Evolutionary conservation across 352 stramenopile species (phyloP).

Genomic region (Globisporangium lucens): DNA sequence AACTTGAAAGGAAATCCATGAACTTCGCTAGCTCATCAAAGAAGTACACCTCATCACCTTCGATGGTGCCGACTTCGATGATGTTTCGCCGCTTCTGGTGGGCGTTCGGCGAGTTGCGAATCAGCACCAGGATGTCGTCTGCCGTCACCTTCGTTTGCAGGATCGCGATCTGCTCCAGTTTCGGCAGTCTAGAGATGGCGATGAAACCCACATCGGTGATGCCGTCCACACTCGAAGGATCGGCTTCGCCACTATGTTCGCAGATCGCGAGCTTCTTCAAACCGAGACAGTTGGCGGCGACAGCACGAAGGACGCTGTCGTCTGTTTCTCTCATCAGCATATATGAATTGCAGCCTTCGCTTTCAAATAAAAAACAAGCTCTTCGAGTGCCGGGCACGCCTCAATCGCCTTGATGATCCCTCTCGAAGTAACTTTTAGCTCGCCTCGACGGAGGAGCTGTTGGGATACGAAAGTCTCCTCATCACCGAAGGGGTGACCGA

Average conservation of each 20-base stretch:
- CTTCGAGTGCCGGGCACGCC: neutral
- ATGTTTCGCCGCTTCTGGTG: neutral
- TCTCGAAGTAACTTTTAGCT: neutral
- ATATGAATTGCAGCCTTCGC: too few relatives aligned
- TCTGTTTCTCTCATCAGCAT: neutral
- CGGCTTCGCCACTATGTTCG: neutral
- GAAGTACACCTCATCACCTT: neutral
- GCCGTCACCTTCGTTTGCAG: neutral
- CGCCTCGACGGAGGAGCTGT: neutral
- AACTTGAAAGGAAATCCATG: neutral
- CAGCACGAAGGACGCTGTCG: neutral
- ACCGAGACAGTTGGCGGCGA: neutral
- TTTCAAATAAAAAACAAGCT: neutral
- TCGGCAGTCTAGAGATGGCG: neutral
- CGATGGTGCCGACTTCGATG: neutral
- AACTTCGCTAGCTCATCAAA: neutral
- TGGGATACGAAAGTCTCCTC: too few relatives aligned
- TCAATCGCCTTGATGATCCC: neutral
- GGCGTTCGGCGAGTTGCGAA: neutral
- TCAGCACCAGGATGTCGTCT: constrained; percentile 1
- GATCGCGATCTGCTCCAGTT: neutral
- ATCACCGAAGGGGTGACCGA: too few relatives aligned
- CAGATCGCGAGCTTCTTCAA: neutral
- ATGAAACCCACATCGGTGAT: neutral
- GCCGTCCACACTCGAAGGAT: neutral